These are phyloP conservation scores for Pseudogymnoascus sp. DNA, from an alignment of 2,329 filamentous ascomycete species.

Conservation along the genomic window DNA sequence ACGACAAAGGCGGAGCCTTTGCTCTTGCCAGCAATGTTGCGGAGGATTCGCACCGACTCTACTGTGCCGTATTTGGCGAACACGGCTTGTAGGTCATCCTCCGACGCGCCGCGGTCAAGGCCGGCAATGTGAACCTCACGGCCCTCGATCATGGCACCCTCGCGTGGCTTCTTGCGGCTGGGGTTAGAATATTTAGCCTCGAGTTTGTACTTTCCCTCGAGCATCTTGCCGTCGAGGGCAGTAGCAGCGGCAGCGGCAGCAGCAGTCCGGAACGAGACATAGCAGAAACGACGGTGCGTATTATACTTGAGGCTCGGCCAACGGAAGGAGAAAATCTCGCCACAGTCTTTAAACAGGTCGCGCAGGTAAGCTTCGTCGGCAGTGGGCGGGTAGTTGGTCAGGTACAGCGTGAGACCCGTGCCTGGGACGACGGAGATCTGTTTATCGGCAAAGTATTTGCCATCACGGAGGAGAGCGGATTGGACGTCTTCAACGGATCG, in stretches of 20 bases:
- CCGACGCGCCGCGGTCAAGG: slow-evolving; percentile 51
- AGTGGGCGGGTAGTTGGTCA: slow-evolving; percentile 79
- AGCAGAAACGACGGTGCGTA: slow-evolving; percentile 85
- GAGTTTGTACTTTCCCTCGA: slow-evolving; percentile 63
- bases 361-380: slow-evolving; percentile 65
- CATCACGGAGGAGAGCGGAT: slow-evolving; percentile 71
- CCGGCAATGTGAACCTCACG: slow-evolving; percentile 76
- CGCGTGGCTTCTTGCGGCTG: slow-evolving; percentile 63
- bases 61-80: slow-evolving; percentile 73
- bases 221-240: slow-evolving; percentile 58
- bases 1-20: slow-evolving; percentile 76
- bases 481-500: slow-evolving; percentile 69
- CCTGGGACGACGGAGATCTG: slow-evolving; percentile 68
- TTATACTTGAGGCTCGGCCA: slow-evolving; percentile 90
- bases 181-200: slow-evolving; percentile 81
- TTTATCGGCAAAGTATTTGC: slow-evolving; percentile 67
- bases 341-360: slow-evolving; percentile 62
- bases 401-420: slow-evolving; percentile 72
- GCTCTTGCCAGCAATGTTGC: slow-evolving; percentile 57
- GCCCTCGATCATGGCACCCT: slow-evolving; percentile 75
- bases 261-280: slow-evolving; percentile 73
- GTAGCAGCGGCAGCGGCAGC: slow-evolving; percentile 64
- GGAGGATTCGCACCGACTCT: slow-evolving; percentile 62
- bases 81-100: slow-evolving; percentile 60
- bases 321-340: slow-evolving; percentile 75